These are phyloP conservation scores for Aspergillus persii DNA, from an alignment of 2,329 filamentous ascomycete species.

Conservation along the genomic window DNA sequence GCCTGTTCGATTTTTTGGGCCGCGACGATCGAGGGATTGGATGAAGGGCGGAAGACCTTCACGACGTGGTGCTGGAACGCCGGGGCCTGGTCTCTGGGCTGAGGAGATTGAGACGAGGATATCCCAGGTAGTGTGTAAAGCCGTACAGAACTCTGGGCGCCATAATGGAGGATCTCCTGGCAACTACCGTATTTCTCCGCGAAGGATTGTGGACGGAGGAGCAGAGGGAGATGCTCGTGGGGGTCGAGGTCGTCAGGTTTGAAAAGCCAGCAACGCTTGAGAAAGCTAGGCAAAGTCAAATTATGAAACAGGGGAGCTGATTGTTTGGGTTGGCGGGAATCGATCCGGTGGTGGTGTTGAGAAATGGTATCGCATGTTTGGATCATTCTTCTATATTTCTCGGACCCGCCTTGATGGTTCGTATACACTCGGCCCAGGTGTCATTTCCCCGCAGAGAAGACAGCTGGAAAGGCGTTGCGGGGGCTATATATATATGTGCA, in stretches of 20 bases:
- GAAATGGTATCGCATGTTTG: not conserved
- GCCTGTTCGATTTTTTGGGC: constrained; percentile 12
- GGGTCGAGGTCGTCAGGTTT: not conserved
- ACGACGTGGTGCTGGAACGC: constrained; percentile 18
- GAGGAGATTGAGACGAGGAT: not conserved
- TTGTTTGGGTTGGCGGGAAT: not conserved
- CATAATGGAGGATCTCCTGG: constrained; percentile 28
- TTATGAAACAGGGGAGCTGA: not conserved
- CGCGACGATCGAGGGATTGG: constrained; percentile 6
- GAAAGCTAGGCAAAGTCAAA: not conserved
- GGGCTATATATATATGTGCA: too few species aligned
- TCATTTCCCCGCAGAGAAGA: not conserved
- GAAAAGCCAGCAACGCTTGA: constrained; percentile 4
- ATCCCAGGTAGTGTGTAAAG: constrained; percentile 15
- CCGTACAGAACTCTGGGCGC: constrained; percentile 24
- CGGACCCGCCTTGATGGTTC: not conserved
- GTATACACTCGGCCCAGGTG: not conserved
- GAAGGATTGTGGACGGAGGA: constrained; percentile 14
- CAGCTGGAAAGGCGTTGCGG: too few species aligned
- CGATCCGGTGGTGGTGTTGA: constrained; percentile 2
- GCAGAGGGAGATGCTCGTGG: constrained; percentile 15
- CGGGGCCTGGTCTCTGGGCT: not conserved
- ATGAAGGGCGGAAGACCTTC: constrained; percentile 28
- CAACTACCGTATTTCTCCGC: constrained; percentile 25
- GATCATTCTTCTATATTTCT: not conserved